Evolutionary conservation across 2,329 filamentous ascomycete species (phyloP), one percentile per base, ranked within the genome.

Genomic region (Aureobasidium sp.): DNA sequence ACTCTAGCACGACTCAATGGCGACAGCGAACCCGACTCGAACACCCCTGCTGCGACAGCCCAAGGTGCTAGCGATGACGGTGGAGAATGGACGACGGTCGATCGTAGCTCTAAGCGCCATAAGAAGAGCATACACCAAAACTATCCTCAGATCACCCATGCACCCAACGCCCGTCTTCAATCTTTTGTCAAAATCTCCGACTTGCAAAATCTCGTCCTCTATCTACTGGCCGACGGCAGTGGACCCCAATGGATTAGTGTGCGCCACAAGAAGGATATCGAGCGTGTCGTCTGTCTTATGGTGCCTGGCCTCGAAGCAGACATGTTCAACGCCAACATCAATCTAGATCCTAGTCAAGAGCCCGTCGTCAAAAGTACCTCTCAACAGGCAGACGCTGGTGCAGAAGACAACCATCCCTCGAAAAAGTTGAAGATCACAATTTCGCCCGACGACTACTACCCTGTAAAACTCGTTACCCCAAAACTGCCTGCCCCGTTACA

Each of bases 251-350:
- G 84, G 84, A 80, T 85, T 17, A 81, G 83, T 34, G 76, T 87
- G 63, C 79, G 78, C 65, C 81, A 86, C 70, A 81, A 81, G 48
- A 75, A 74, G 20, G 76, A 78, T 64, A 79, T 87, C 44, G 76
- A 77, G 62, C 95, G 94, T 76, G 88, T 95, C 34, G 92, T 97
- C 34, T 84, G 90, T 44, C 78, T 99, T 67, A 93, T 97, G 89
- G 86, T 97, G 12, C 94, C 94, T 12, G 94, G 94, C 0, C 77
- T 99, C 27, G 93, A 97, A 71, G 84, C 90, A 69, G 88, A 86
- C 65, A 94, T 97, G 89, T 96, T 97, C 76, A 84, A 88, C 72
- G 81, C 84, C 39, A 77, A 75, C 3, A 75, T 84, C 37, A 29
- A 65, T 77, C 29, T 64, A 72, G 55, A 60, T 20, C 32, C 61